Evolutionary conservation across 129 eudicot genomes (phyloP), one percentile per base, ranked within the genome.

Genomic region (Chrysanthemum lavandulifolium): DNA sequence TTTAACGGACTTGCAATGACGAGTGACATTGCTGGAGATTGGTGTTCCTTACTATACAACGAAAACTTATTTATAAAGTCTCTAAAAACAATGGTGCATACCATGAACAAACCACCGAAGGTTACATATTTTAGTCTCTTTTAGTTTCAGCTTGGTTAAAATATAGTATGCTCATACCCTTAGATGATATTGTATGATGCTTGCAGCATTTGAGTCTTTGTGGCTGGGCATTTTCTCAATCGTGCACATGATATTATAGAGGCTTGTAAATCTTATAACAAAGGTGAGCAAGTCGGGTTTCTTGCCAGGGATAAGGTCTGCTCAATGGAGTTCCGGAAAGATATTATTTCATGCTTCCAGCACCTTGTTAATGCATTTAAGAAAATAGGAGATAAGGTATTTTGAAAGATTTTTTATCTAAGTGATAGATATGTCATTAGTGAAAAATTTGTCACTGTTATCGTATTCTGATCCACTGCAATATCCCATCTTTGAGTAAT

Each of bases 201-300:
- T 6, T 81, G 81, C 66, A 88, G 89, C 65, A 89, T 18, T 89
- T 75, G 96, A 86, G 79, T 87, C 76, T 68, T 83, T 49, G 89
- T 89, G 5, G 61, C 67, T 45, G 96, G 89, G 13, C 89, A 89
- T 70, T 89, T 86, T 75, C 61, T 18, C 70, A 71, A 47, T 15
- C 67, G 40, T 65, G 89, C 82, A 13, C 76, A 16, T 8, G 89
- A 89, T 71, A 80, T 89, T 15, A 52, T 86, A 61, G 61, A 66
- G 67, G 86, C 89, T n/a, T 89, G 91, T 72, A 71, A 75, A 67
- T 91, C 87, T 10, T 89, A 86, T 29, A 45, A 55, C 45, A 79
- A 79, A 13, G 95, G 88, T 54, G 81, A 76, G 61, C 83, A 80
- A 80, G 87, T 80, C 61, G 83, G 88, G 29, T 67, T 79, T 55